A percentile compares a stretch with the other conserved stretches of the same genome.
Evolutionary conservation across 768 basidiomycete species (phyloP).

Genomic region (Atractiella rhizophila): DNA sequence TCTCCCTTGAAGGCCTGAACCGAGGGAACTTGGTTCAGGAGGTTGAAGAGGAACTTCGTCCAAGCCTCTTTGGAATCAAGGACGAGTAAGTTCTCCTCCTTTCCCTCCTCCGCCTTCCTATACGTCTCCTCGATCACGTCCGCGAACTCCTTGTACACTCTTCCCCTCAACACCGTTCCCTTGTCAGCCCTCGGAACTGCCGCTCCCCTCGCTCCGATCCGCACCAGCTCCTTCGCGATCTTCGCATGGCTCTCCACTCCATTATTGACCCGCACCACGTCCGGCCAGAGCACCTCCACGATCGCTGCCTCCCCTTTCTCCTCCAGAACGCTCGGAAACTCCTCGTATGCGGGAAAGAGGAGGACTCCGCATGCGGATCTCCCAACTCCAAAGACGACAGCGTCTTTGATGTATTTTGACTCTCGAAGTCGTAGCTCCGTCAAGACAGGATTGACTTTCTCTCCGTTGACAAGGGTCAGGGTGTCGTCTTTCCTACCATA

Average conservation of each 20-base stretch:
- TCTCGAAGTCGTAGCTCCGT: slow-evolving; percentile 1
- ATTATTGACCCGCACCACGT: slow-evolving; percentile 14
- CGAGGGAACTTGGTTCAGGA: neutral
- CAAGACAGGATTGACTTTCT: slow-evolving; percentile 6
- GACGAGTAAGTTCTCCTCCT: neutral
- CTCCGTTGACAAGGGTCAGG: slow-evolving; percentile 21
- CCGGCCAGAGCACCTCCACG: neutral
- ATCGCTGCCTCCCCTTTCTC: neutral
- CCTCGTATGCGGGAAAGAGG: neutral
- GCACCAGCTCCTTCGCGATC: slow-evolving; percentile 17
- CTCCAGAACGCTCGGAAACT: too few relatives aligned
- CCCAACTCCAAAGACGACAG: slow-evolving; percentile 6
- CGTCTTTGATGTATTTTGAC: slow-evolving; percentile 1
- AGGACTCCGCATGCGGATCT: neutral
- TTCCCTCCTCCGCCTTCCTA: neutral
- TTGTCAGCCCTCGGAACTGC: slow-evolving; percentile 20
- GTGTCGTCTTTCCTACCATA: slow-evolving; percentile 36
- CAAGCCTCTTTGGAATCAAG: too few relatives aligned
- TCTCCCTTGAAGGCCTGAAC: too few relatives aligned
- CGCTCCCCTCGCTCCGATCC: slow-evolving; percentile 7
- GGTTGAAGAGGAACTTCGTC: too few relatives aligned
- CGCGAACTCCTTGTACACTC: slow-evolving; percentile 19
- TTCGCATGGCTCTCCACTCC: slow-evolving; percentile 19
- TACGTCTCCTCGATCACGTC: slow-evolving; percentile 17
- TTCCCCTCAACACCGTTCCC: slow-evolving; percentile 20